Conservation (phyloP, 2,329 filamentous ascomycete species). For the Pestalotiopsis sp. region DNA sequence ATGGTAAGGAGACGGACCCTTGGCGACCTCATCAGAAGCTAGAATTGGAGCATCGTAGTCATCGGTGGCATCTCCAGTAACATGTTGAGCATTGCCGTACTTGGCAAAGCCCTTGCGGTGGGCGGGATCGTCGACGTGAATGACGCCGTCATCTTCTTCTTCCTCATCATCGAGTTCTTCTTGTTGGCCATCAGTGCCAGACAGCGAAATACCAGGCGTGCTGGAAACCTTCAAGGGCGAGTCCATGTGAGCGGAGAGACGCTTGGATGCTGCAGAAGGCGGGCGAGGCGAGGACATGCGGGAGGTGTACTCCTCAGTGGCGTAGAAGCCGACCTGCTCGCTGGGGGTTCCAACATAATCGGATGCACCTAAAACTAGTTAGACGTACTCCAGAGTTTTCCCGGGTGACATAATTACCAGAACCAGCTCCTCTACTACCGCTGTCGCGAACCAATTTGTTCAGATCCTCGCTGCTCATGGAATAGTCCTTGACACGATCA, state of each 20-base stretch:
- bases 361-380: constrained; percentile 58
- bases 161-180: constrained; percentile 20
- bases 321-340: constrained; percentile 88
- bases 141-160: constrained; percentile 60
- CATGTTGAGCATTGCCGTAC: constrained; percentile 48
- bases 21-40: constrained; percentile 83
- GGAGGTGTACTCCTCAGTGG: constrained; percentile 80
- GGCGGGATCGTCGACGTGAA: constrained; percentile 76
- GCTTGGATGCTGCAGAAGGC: constrained; percentile 44
- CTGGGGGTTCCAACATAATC: constrained; percentile 75
- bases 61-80: constrained; percentile 57
- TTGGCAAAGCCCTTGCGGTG: constrained; percentile 46
- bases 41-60: constrained; percentile 79
- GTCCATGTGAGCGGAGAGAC: constrained; percentile 29
- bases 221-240: constrained; percentile 35
- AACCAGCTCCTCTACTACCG: constrained; percentile 53
- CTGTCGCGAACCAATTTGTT: constrained; percentile 86
- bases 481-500: constrained; percentile 70
- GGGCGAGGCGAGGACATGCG: constrained; percentile 73
- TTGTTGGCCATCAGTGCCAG: constrained; percentile 23
- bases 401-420: constrained; percentile 45
- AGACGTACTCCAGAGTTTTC: constrained; percentile 33
- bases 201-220: constrained; percentile 31
- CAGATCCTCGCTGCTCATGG: constrained; percentile 85
- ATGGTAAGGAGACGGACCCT: constrained; percentile 66